Percentiles rank a stretch among this genome's conserved stretches.
These are phyloP conservation scores for apple (Malus domestica) DNA, from an alignment of 306 rosid species.

Conservation along the genomic window DNA sequence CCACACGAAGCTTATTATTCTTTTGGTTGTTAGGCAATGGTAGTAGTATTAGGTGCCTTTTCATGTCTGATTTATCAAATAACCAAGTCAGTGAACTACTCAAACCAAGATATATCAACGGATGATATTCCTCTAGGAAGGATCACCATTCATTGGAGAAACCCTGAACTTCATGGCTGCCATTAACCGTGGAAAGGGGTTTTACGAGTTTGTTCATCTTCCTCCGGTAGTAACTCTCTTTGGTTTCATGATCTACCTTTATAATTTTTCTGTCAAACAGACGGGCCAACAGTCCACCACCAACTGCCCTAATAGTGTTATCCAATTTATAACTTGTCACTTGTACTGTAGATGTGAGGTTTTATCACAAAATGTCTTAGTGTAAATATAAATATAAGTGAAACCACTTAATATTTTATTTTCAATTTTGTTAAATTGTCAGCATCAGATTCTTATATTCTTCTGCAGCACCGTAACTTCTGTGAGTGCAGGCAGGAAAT, in stretches of 20 bases:
- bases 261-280: neutral
- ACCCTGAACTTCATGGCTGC: conserved; percentile 90
- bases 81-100: conserved; percentile 7
- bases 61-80: conserved; percentile 14
- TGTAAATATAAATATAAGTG: neutral
- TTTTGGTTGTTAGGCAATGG: conserved; percentile 4
- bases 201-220: conserved; percentile 60
- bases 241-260: neutral
- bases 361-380: neutral
- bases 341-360: neutral
- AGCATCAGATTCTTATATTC: neutral
- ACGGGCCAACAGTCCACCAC: neutral
- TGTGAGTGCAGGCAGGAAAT: conserved; percentile 44
- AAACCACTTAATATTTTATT: neutral
- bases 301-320: neutral
- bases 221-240: conserved; percentile 37
- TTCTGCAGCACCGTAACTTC: neutral
- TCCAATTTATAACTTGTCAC: too few relatives aligned
- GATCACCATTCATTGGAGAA: conserved; percentile 69
- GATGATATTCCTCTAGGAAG: conserved; percentile 56
- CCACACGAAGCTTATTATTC: conserved; percentile 3
- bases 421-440: neutral
- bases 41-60: conserved; percentile 6
- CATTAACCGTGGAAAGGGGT: conserved; percentile 51
- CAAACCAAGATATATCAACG: conserved; percentile 8